Conservation (phyloP, 192 early-diverging fungal genomes). For the Coemansia sp. region DNA sequence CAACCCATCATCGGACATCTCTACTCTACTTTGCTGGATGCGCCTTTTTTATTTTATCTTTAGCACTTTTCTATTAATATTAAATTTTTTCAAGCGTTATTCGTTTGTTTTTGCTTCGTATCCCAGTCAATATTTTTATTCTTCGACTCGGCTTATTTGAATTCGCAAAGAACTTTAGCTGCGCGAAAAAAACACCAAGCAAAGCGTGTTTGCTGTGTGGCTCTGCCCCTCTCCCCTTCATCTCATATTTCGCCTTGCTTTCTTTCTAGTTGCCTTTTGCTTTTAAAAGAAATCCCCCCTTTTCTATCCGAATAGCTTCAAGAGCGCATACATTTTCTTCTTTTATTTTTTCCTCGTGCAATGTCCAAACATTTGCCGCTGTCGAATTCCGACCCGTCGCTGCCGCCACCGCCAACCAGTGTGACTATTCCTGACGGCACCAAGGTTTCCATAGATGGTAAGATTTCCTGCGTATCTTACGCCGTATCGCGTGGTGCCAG, state of each 20-base stretch:
- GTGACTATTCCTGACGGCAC: slow-evolving; percentile 31
- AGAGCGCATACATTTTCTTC: background rate
- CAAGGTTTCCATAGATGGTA: slow-evolving; percentile 36
- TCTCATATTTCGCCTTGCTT: slow-evolving; percentile 3
- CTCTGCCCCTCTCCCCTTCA: background rate
- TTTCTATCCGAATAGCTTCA: background rate
- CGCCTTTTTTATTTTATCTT: too few species aligned
- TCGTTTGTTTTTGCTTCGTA: too few species aligned
- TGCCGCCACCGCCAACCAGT: slow-evolving; percentile 32
- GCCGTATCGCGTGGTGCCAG: background rate
- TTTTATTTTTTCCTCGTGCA: slow-evolving; percentile 10
- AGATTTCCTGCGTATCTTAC: slow-evolving; percentile 7
- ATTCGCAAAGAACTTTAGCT: background rate
- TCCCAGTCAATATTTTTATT: too few species aligned
- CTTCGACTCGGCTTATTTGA: too few species aligned
- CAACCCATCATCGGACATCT: too few species aligned
- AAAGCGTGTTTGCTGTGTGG: too few species aligned
- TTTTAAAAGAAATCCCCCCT: slow-evolving; percentile 1
- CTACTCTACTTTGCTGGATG: too few species aligned
- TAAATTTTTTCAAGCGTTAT: too few species aligned
- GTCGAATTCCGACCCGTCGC: slow-evolving; percentile 38
- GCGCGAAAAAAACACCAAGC: too few species aligned
- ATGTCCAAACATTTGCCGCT: slow-evolving; percentile 29
- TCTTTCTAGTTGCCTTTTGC: background rate
- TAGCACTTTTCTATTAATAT: too few species aligned